These are phyloP conservation scores for Backusella macrospora DNA, from an alignment of 192 early-diverging fungal genomes.

Conservation along the genomic window DNA sequence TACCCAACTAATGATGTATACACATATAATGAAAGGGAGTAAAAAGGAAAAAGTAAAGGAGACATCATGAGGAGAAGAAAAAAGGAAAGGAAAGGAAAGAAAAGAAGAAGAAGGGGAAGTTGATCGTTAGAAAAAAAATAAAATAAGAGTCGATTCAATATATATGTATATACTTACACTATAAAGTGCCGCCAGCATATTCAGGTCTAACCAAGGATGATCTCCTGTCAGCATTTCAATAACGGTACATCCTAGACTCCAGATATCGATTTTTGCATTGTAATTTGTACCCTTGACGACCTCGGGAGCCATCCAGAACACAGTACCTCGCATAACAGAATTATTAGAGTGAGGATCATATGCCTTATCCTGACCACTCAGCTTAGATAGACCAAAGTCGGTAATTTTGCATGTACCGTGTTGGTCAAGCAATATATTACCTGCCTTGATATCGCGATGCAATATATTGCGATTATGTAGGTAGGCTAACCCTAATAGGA, in stretches of 20 bases:
- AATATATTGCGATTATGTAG: conserved; percentile 77
- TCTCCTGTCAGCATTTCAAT: conserved; percentile 95
- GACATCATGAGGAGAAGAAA: not conserved
- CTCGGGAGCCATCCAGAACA: conserved; percentile 98
- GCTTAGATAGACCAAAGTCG: conserved; percentile 95
- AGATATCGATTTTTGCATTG: conserved; percentile 92
- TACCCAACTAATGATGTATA: conserved; percentile 46
- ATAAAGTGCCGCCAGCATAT: conserved; percentile 57
- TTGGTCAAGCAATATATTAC: conserved; percentile 78
- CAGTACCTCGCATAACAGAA: conserved; percentile 52
- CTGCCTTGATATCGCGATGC: conserved; percentile 84
- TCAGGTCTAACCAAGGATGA: conserved; percentile 69
- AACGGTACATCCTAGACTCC: conserved; percentile 85
- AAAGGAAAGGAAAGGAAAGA: not conserved
- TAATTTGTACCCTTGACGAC: conserved; percentile 81
- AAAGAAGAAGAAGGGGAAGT: not conserved
- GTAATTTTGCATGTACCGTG: conserved; percentile 92
- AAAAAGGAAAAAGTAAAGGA: not conserved
- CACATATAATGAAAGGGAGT: not conserved
- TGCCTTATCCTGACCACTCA: conserved; percentile 53
- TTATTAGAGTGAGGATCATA: conserved; percentile 50
- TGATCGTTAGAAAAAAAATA: not conserved
- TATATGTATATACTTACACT: conserved; percentile 43
- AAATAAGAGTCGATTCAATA: conserved; percentile 40
- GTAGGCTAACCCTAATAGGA: conserved; percentile 83